A percentile compares a stretch with the other conserved stretches of the same genome.
These are phyloP conservation scores for Aureobasidium lini DNA, from an alignment of 2,329 filamentous ascomycete species.

Conservation along the genomic window DNA sequence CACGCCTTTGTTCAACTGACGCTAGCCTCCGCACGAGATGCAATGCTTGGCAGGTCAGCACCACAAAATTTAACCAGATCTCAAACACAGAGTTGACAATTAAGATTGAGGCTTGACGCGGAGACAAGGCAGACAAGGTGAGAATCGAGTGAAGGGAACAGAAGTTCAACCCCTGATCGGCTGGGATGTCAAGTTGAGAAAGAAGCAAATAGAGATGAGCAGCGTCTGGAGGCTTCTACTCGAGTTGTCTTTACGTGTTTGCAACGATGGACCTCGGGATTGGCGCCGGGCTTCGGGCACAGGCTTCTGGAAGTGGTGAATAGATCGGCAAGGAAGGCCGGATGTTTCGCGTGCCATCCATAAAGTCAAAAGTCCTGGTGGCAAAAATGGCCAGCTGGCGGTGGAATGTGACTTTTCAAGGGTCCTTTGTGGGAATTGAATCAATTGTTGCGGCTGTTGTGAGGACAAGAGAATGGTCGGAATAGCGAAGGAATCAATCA, in stretches of 20 bases:
- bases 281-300: conserved; percentile 3
- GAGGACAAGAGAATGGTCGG: not conserved
- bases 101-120: not conserved
- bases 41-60: conserved; percentile 9
- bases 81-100: not conserved
- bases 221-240: conserved; percentile 4
- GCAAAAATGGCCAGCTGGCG: conserved; percentile 4
- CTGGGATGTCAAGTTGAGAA: not conserved
- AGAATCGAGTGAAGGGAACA: not conserved
- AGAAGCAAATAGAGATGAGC: conserved; percentile 1
- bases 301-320: conserved; percentile 8
- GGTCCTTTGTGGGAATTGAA: not conserved
- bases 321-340: conserved; percentile 9
- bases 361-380: conserved; percentile 8
- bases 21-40: conserved; percentile 10
- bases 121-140: not conserved
- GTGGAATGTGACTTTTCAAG: conserved; percentile 2
- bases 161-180: not conserved
- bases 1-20: conserved; percentile 4
- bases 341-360: conserved; percentile 8
- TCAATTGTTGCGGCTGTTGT: not conserved
- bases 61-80: conserved; percentile 1
- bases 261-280: conserved; percentile 5
- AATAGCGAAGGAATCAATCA: not conserved
- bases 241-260: conserved; percentile 11